Percentiles rank a stretch among this genome's conserved stretches.
Conservation (phyloP, 352 stramenopile species). For the Phytopythium aichiense region DNA sequence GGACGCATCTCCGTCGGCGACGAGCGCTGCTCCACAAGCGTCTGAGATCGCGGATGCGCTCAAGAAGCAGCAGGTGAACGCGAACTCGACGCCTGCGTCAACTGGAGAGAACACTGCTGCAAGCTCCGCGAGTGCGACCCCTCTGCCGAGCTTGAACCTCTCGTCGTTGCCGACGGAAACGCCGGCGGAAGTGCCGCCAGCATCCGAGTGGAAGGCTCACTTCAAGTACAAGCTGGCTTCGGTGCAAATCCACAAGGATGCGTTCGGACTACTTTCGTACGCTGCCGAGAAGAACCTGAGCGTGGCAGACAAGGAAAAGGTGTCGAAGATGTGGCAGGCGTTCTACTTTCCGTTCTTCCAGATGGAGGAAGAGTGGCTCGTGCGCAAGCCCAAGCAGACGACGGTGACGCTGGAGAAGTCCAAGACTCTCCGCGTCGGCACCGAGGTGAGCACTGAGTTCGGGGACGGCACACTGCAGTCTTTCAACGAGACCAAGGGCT, state of each 20-base stretch:
- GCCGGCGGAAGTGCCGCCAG: slow-evolving; percentile 7
- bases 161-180: background rate
- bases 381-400: slow-evolving; percentile 67
- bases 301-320: slow-evolving; percentile 79
- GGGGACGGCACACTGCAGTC: slow-evolving; percentile 76
- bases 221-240: slow-evolving; percentile 72
- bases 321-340: slow-evolving; percentile 76
- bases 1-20: background rate
- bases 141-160: slow-evolving; percentile 5
- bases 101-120: slow-evolving; percentile 6
- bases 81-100: slow-evolving; percentile 1
- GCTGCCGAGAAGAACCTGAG: slow-evolving; percentile 80
- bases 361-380: slow-evolving; percentile 78
- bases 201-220: slow-evolving; percentile 52
- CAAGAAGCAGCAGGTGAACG: slow-evolving; percentile 41
- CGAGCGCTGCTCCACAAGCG: slow-evolving; percentile 40
- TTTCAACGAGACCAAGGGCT: slow-evolving; percentile 59
- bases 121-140: slow-evolving; percentile 19
- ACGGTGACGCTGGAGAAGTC: slow-evolving; percentile 61
- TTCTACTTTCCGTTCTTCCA: slow-evolving; percentile 88
- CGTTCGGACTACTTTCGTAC: slow-evolving; percentile 73
- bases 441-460: slow-evolving; percentile 77
- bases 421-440: slow-evolving; percentile 57
- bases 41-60: slow-evolving; percentile 59
- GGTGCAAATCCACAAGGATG: slow-evolving; percentile 83